Evolutionary conservation across 441 rosid species (phyloP), one percentile per base, ranked within the genome.

Genomic region (Euphorbia celastroides): DNA sequence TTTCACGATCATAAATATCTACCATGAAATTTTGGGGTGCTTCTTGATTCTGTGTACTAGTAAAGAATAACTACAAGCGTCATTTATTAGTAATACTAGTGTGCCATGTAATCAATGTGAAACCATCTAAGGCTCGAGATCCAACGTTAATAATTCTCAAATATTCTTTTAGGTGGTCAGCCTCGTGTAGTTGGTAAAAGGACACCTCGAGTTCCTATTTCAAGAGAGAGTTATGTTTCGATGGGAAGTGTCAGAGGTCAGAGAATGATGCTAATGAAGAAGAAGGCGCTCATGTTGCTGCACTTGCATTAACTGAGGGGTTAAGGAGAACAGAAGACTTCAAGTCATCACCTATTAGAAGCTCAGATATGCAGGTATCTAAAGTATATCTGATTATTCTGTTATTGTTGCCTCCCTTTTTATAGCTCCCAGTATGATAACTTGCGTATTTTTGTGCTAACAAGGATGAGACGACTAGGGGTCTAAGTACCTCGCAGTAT

Each of bases 141-240:
- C 65, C 55, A 41, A 41, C 72, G 26, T 23, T 71, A 25, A 63
- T 65, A 12, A 60, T 71, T 81, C 32, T 42, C 42, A 59, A 60
- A 64, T 74, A 72, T 70, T 56, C n/a, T 74, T 68, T 26, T 71
- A 96, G 99, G 66, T 28, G 92, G 55, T 41, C 88, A 80, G 70
- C 92, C 84, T 70, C 87, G 83, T 83, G 94, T 87, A 64, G 86
- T 86, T 68, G 80, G 91, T 72, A 96, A 82, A 82, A 91, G 99
- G 82, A 96, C 98, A 51, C 98, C 98, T 63, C 93, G 98, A 34
- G 20, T 89, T 67, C 92, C 86, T 63, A 87, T 96, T 74, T 76
- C 87, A 70, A 87, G 78, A 42, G 88, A 81, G 60, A 81, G 67
- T 84, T 67, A 52, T 69, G 71, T 57, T 72, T 76, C 76, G 59